A percentile compares a stretch with the other conserved stretches of the same genome.
phyloP scores from a whole-genome alignment of 1,139 yeast species.

The Trichomonascaceae sp. region DNA sequence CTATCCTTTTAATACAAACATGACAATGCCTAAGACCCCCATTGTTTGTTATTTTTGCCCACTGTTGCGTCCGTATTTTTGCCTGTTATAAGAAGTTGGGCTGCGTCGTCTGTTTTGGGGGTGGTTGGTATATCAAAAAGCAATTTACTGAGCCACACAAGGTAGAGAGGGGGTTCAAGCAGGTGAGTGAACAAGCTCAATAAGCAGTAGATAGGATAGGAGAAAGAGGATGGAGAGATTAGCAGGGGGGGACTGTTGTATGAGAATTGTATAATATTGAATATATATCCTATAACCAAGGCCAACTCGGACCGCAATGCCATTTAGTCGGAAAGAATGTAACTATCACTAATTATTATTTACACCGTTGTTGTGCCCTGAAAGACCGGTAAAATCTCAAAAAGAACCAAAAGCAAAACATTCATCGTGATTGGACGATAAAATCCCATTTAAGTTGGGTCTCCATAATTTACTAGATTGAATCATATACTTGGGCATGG shows the following conservation, averaged over 20 bases:
- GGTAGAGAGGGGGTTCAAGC: background rate
- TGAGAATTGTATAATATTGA: too few species aligned
- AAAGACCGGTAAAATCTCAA: background rate
- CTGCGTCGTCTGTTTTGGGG: background rate
- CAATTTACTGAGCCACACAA: background rate
- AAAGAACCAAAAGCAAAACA: background rate
- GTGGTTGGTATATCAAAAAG: background rate
- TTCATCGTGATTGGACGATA: background rate
- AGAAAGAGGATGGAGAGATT: too few species aligned
- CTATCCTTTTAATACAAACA: too few species aligned
- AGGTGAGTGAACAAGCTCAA: background rate
- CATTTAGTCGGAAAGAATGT: background rate
- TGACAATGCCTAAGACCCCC: too few species aligned
- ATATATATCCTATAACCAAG: too few species aligned
- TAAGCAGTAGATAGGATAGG: too few species aligned
- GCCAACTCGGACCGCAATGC: background rate
- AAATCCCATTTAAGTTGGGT: background rate
- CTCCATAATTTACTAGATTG: background rate
- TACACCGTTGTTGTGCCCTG: background rate
- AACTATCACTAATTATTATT: too few species aligned
- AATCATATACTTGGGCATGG: too few species aligned
- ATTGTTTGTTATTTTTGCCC: background rate
- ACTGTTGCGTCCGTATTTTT: background rate
- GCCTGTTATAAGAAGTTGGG: background rate
- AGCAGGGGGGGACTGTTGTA: too few species aligned